A percentile compares a stretch with the other conserved stretches of the same genome.
Conservation (phyloP, 345 rosid genomes). For the Populus davidiana region DNA sequence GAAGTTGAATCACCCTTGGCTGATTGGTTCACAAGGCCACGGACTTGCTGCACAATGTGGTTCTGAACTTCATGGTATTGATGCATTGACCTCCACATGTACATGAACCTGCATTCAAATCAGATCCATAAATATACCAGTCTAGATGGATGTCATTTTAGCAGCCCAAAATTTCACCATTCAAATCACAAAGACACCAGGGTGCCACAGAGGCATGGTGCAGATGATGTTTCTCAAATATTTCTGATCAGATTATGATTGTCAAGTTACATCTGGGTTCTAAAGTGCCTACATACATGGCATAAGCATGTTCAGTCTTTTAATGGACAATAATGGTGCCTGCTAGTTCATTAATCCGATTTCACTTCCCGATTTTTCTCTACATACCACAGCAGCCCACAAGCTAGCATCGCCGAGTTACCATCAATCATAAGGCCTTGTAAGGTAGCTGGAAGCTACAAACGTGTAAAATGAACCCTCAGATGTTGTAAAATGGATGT, state of each 20-base stretch:
- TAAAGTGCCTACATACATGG: background rate
- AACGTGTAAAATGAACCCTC: background rate
- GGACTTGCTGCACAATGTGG: constrained; percentile 87
- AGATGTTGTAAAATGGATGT: background rate
- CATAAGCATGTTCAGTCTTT: background rate
- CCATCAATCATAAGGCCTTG: background rate
- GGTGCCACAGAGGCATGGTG: background rate
- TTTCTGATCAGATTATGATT: background rate
- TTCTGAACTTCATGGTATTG: constrained; percentile 82
- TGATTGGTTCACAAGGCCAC: constrained; percentile 75
- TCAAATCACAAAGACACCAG: background rate
- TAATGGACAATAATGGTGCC: background rate
- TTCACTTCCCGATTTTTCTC: background rate
- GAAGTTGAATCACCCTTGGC: constrained; percentile 80
- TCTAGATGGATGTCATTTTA: background rate
- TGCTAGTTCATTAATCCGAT: background rate
- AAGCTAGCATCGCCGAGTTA: background rate
- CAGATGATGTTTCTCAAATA: background rate
- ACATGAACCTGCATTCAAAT: constrained; percentile 68
- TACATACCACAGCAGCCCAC: background rate
- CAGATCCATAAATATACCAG: background rate
- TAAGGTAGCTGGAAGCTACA: background rate
- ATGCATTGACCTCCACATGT: constrained; percentile 96
- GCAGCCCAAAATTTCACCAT: background rate
- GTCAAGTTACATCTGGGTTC: background rate